Evolutionary conservation across 495 filamentous ascomycete species (phyloP).

Genomic region (Podospora conica): DNA sequence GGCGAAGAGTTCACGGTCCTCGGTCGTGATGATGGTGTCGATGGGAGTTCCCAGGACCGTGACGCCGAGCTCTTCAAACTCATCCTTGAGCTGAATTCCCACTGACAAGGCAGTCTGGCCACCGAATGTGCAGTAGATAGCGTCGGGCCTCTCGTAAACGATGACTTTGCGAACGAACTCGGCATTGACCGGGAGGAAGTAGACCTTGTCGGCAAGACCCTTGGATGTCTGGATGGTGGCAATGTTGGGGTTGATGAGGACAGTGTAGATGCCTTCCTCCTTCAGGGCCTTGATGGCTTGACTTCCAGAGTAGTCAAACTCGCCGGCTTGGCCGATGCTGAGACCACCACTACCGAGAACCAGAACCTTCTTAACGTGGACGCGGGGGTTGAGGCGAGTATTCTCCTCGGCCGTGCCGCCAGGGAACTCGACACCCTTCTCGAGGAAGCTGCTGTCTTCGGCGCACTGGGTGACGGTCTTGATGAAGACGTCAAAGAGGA

Average conservation of each 20-base stretch:
- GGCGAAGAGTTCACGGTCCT: constrained; percentile 94
- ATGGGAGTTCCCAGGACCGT: constrained; percentile 94
- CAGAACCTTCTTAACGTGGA: constrained; percentile 86
- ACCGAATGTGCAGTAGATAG: constrained; percentile 93
- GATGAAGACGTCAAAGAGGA: constrained; percentile 94
- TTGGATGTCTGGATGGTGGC: constrained; percentile 98
- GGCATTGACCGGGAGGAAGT: constrained; percentile 94
- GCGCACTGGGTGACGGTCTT: constrained; percentile 64
- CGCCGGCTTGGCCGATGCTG: constrained; percentile 93
- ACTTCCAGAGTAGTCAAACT: constrained; percentile 97
- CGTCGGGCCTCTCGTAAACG: constrained; percentile 82
- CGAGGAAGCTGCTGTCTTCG: constrained; percentile 54
- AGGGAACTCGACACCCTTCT: constrained; percentile 71
- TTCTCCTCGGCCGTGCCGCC: constrained; percentile 77
- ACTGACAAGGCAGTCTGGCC: constrained; percentile 93
- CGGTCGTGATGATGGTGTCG: constrained; percentile 95
- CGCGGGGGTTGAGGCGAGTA: constrained; percentile 62
- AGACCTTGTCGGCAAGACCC: constrained; percentile 94
- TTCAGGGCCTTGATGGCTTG: constrained; percentile 95
- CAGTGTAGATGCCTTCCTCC: constrained; percentile 87
- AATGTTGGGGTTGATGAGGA: constrained; percentile 98
- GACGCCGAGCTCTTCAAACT: constrained; percentile 85
- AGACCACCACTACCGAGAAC: constrained; percentile 90
- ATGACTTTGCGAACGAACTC: constrained; percentile 98
- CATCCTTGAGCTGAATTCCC: constrained; percentile 92